These are phyloP conservation scores for Henckelia pumila DNA, from an alignment of 257 asterid genomes.

Conservation along the genomic window DNA sequence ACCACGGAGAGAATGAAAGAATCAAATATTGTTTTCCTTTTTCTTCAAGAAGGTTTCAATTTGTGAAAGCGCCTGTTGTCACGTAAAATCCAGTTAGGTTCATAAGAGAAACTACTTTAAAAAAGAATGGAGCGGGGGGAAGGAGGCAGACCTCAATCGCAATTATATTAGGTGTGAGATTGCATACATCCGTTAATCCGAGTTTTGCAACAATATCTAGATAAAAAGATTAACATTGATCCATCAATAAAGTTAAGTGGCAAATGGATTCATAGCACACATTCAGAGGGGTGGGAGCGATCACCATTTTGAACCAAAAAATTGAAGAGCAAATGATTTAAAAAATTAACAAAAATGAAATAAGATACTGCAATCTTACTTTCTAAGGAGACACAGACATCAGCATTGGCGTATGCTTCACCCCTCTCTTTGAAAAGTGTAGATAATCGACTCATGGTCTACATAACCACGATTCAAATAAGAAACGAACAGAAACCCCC, in stretches of 20 bases:
- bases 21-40: neutral
- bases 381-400: slow-evolving; percentile 67
- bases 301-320: neutral
- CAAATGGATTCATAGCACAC: neutral
- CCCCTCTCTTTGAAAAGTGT: slow-evolving; percentile 70
- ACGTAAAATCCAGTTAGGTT: slow-evolving; percentile 8
- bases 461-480: slow-evolving; percentile 19
- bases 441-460: slow-evolving; percentile 72
- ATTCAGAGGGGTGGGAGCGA: neutral
- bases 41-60: slow-evolving; percentile 51
- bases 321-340: neutral
- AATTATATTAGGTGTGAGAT: slow-evolving; percentile 58
- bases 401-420: slow-evolving; percentile 74
- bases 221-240: neutral
- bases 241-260: slow-evolving; percentile 7
- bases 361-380: slow-evolving; percentile 39
- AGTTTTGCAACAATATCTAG: slow-evolving; percentile 64
- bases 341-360: neutral
- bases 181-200: slow-evolving; percentile 54
- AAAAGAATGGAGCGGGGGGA: slow-evolving; percentile 14
- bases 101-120: neutral
- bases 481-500: neutral
- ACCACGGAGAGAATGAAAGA: neutral
- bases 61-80: slow-evolving; percentile 59
- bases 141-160: slow-evolving; percentile 64